Base-by-base conservation (phyloP, 495 filamentous ascomycete species). In the Podospora bellae-mahoneyi region DNA sequence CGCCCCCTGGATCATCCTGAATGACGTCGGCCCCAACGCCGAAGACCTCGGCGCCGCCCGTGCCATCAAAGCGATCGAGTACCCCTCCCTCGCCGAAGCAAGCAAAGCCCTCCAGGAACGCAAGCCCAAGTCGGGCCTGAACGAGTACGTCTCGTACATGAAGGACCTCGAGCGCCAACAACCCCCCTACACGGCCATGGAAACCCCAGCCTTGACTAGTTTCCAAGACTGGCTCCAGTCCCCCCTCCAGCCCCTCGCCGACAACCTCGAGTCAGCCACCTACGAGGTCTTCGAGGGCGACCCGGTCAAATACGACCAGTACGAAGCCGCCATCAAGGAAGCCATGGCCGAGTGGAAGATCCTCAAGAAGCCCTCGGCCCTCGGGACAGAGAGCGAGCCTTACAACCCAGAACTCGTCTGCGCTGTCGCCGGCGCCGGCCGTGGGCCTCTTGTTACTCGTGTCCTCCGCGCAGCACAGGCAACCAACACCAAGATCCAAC, bases 231-330 rank as follows among this genome's bases (percentile, higher is more conserved):
- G 95, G 79, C 82, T 98, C 2, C 95, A 99, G 76, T 91, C 92
- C 4, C 95, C 95, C 9, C 80, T 99, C 53, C 96, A 99, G 74
- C 95, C 95, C 0, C 84, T 99, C 20, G 91, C 95, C 0, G 95
- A 98, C 78, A 98, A 99, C 70, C 84, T 99, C 27, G 95, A 99
- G 75, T 95, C 91, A 60, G 91, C 96, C 64, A 99, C 95, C 1
- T 99, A 99, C 76, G 95, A 99, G 77, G 94, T 98, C 9, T 99
- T 99, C 74, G 95, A 99, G 77, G 96, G 95, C 70, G 96, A 98
- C 67, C 95, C 95, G 0, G 89, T 98, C 76, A 99, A 99, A 78
- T 99, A 99, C 76, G 89, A 93, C 63, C 93, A 93, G 83, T 99
- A 99, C 76, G 92, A 97, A 76, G 79, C 83, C 19, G 95, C 95